phyloP scores from a whole-genome alignment of 2,329 filamentous ascomycete genomes.

The Tolypocladium tundrense region DNA sequence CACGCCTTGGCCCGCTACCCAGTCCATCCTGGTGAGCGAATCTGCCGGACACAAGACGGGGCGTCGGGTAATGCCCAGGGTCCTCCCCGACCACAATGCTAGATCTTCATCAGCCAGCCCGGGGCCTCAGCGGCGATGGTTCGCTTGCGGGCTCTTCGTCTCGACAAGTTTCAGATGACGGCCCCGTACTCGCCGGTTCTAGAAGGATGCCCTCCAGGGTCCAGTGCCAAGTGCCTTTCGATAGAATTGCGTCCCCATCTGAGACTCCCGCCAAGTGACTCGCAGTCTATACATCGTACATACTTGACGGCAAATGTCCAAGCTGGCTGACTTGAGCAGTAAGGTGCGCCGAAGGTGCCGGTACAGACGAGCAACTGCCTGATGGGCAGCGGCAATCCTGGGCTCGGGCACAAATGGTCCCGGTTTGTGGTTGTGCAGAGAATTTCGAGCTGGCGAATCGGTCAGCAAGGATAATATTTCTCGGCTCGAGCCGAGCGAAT shows the following conservation, averaged over 20 bases:
- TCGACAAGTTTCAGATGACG: neutral
- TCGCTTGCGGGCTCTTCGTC: neutral
- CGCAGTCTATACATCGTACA: neutral
- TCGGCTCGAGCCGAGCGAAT: neutral
- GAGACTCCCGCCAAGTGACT: neutral
- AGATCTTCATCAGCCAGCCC: neutral
- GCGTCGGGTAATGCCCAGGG: neutral
- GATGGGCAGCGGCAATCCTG: neutral
- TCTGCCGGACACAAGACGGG: neutral
- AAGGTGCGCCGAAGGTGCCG: neutral
- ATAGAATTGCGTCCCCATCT: neutral
- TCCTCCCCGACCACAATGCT: neutral
- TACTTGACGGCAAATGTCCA: neutral
- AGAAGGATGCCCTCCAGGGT: neutral
- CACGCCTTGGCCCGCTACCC: neutral
- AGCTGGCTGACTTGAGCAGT: neutral
- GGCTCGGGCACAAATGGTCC: neutral
- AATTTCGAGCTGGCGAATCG: neutral
- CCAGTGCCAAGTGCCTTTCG: neutral
- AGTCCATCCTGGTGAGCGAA: neutral
- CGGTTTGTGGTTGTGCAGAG: neutral
- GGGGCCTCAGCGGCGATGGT: neutral
- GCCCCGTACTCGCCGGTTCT: neutral
- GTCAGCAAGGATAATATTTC: neutral
- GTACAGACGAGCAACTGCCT: neutral